Conservation (phyloP, 75 land plant species). For the Gnetum montanum region DNA sequence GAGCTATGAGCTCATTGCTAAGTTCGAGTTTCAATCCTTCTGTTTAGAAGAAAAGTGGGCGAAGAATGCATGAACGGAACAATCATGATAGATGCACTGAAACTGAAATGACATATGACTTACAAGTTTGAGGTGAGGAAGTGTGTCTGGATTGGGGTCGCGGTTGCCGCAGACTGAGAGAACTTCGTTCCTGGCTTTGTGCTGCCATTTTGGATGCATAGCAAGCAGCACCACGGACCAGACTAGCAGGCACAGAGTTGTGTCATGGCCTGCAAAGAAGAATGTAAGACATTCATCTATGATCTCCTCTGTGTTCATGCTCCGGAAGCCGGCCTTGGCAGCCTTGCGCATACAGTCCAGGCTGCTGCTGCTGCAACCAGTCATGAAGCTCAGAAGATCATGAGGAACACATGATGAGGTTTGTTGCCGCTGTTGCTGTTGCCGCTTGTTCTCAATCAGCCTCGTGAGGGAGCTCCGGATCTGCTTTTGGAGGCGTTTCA, state of each 20-base stretch:
- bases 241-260: constrained; percentile 12
- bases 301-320: constrained; percentile 16
- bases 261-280: constrained; percentile 34
- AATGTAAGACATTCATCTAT: constrained; percentile 26
- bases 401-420: background rate
- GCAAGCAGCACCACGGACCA: constrained; percentile 17
- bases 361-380: background rate
- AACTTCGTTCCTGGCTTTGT: constrained; percentile 15
- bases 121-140: constrained; percentile 3
- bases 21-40: no score
- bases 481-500: constrained; percentile 7
- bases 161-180: background rate
- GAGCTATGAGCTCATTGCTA: background rate
- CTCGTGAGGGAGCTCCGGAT: constrained; percentile 10
- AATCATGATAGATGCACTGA: background rate
- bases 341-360: background rate
- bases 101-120: no score
- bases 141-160: constrained; percentile 5
- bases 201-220: constrained; percentile 17
- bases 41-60: background rate
- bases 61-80: background rate
- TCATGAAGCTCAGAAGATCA: background rate
- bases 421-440: constrained; percentile 2
- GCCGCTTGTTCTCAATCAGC: constrained; percentile 14
- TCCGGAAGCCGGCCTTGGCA: background rate